These are phyloP conservation scores for Polytrichum formosum DNA, from an alignment of 225 moss, liverwort and hornwort genomes.

Conservation along the genomic window DNA sequence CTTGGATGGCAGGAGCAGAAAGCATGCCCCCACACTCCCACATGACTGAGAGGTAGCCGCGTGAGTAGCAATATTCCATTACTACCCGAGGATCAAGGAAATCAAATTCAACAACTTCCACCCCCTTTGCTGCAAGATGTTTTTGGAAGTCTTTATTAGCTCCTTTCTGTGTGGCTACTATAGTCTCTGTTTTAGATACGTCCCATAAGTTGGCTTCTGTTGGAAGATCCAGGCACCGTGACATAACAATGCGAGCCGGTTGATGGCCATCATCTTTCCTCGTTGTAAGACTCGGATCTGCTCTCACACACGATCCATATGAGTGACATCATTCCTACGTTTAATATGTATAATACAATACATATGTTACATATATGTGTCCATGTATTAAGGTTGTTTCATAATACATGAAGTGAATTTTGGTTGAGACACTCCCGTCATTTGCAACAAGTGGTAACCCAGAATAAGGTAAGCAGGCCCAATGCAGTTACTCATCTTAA, in stretches of 20 bases:
- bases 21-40: slow-evolving; percentile 97
- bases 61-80: slow-evolving; percentile 88
- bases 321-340: too few relatives aligned
- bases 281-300: slow-evolving; percentile 86
- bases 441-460: too few relatives aligned
- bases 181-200: slow-evolving; percentile 65
- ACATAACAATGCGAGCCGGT: slow-evolving; percentile 92
- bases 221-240: slow-evolving; percentile 72
- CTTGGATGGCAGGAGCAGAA: slow-evolving; percentile 88
- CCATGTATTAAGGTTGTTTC: too few relatives aligned
- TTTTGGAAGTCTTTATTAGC: slow-evolving; percentile 69
- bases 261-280: slow-evolving; percentile 73
- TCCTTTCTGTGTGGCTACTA: slow-evolving; percentile 91
- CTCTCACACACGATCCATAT: neutral
- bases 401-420: too few relatives aligned
- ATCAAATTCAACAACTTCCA: slow-evolving; percentile 90
- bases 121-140: slow-evolving; percentile 61
- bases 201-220: slow-evolving; percentile 82
- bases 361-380: too few relatives aligned
- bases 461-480: too few relatives aligned
- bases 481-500: too few relatives aligned
- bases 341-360: too few relatives aligned
- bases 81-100: slow-evolving; percentile 72
- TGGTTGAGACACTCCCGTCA: too few relatives aligned
- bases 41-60: slow-evolving; percentile 78